Evolutionary conservation across 139 green algal genomes (phyloP), one percentile per base, ranked within the genome.

Genomic region (Microglena sp.): DNA sequence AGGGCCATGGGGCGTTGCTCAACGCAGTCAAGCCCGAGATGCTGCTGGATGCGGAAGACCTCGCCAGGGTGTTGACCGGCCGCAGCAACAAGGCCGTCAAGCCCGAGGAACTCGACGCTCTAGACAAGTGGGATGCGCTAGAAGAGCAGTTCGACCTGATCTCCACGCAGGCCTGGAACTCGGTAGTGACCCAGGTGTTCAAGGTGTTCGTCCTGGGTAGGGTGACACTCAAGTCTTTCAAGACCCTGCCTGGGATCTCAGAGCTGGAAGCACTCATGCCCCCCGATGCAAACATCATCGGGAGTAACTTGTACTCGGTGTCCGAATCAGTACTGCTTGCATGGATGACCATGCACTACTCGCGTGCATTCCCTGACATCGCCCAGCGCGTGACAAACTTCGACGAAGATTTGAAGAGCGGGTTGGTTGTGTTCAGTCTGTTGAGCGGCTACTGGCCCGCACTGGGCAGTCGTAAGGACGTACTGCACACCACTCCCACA

Each of bases 11-110:
- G 29, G 84, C 71, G 30, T 68, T 89, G 60, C 71, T 91, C 4
- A 90, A 89, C 61, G 55, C 73, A 4, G 78, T 91, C 15, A 90
- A 87, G 71, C 80, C 87, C 5, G 83, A 91, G 71, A 76, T 87
- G 60, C 82, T 93, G 59, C 68, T 93, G 6, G 72, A 84, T 4
- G 45, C 44, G 1, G 72, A 86, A 4, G 80, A 87, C 66, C 18
- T 50, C 18, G 40, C 40, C 64, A 76, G 71, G 34, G 60, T 80
- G 2, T 44, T 86, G 60, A 74, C 62, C 24, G 70, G 66, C 27
- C 61, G 77, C 33, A 67, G 54, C 24, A 73, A 72, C 46, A 54
- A 67, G 28, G 83, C 74, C 27, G 64, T 67, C 18, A 70, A 68
- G 40, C 40, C 7, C 33, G 73, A 79, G 33, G 77, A 84, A 45